Evolutionary conservation across 1,284 basidiomycete genomes (phyloP).

Genomic region (Schizophyllum amplum): DNA sequence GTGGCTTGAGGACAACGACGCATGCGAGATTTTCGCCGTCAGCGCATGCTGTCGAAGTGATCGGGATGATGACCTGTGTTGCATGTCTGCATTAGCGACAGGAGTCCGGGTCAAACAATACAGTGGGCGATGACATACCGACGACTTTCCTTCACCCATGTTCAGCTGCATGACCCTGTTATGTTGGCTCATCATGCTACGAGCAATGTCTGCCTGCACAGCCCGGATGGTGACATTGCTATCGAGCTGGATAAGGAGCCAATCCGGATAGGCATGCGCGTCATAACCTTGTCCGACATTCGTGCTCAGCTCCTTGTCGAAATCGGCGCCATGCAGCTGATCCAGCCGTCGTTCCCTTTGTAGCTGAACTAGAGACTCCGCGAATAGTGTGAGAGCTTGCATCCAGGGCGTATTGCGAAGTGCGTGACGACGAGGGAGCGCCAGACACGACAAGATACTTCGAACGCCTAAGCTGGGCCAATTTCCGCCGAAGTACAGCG

Average conservation of each 20-base stretch:
- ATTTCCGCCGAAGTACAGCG: neutral
- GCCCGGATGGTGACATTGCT: conserved; percentile 31
- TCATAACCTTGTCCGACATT: conserved; percentile 4
- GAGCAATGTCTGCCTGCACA: conserved; percentile 32
- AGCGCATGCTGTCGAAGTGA: conserved; percentile 31
- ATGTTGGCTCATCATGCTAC: conserved; percentile 33
- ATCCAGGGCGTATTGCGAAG: neutral
- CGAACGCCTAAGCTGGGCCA: neutral
- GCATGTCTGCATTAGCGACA: neutral
- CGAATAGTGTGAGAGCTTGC: neutral
- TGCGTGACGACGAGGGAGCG: neutral
- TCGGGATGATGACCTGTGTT: conserved; percentile 33
- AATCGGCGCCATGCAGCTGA: neutral
- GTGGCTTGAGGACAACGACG: conserved; percentile 38
- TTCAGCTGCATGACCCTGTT: conserved; percentile 43
- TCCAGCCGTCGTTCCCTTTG: neutral
- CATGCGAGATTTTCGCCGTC: conserved; percentile 34
- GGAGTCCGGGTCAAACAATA: too few species aligned
- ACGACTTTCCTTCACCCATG: conserved; percentile 54
- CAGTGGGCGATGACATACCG: conserved; percentile 17
- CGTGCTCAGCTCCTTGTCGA: conserved; percentile 6
- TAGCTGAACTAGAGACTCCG: neutral
- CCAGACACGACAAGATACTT: neutral
- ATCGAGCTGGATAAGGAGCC: conserved; percentile 44
- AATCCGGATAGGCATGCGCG: conserved; percentile 25